Evolutionary conservation across 352 stramenopile species (phyloP), one percentile per base, ranked within the genome.

Genomic region (Globisporangium cylindrosporum): DNA sequence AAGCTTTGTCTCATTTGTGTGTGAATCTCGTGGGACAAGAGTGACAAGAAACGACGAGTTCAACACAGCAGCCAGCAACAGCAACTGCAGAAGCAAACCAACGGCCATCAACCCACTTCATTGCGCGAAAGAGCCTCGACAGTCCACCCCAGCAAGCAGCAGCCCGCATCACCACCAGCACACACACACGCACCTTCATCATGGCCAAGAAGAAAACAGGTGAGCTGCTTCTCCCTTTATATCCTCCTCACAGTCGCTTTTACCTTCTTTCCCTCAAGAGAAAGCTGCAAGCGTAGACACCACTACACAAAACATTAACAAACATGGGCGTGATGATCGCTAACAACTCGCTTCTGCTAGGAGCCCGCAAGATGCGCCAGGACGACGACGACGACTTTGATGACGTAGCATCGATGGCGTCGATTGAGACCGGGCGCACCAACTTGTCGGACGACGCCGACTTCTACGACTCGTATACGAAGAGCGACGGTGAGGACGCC

Each of bases 141-240:
- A 51, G 14, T 51, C 43, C 43, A 10, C 43, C 43, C 43, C 43
- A 43, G 36, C 46, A 36, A 29, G 53, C 8, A 36, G 25, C 25
- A 59, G 6, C 18, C 41, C 20, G 9, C 60, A 29, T 34, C 27
- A 46, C 24, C 24, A 15, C 14, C 18, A 32, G 29, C 46, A 68
- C 69, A 22, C 69, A 22, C 32, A 59, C 0, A 59, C 27, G 54
- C 15, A 25, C 54, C 14, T 12, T 25, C n/a, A n/a, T 15, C 38
- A 93, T 93, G 85, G 83, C 58, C 43, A 93, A 86, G 73, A 93
- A 93, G 72, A 79, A 75, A 66, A 63, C 71, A 80, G 85, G 85
- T 91, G 36, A 53, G 69, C 59, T 24, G 68, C 56, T 24, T 38
- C 27, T 32, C 27, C 3, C 27, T 32, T 32, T 20, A 12, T 4